phyloP scores from a whole-genome alignment of 805 yeast genomes.

The Candida berthetii region DNA sequence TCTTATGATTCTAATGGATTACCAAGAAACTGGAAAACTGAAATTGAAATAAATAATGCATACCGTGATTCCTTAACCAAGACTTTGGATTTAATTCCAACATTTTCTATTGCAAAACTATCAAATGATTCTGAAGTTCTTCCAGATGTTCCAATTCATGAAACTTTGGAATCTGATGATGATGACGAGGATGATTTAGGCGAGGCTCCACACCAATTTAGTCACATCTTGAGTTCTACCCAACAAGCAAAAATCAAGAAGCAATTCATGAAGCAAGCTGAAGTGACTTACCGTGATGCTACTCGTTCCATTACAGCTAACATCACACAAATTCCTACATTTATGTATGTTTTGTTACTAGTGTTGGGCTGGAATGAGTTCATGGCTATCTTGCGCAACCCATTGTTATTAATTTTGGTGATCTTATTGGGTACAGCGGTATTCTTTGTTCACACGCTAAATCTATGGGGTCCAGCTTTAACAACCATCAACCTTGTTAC shows the following conservation, averaged over 20 bases:
- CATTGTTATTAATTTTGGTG: conserved; percentile 64
- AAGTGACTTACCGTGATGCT: conserved; percentile 78
- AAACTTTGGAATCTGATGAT: conserved; percentile 13
- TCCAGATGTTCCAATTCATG: conserved; percentile 47
- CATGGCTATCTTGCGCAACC: conserved; percentile 80
- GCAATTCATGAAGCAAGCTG: conserved; percentile 69
- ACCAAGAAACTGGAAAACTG: conserved; percentile 76
- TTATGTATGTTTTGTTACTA: conserved; percentile 65
- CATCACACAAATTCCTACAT: conserved; percentile 76
- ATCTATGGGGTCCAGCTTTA: conserved; percentile 60
- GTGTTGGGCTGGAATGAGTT: conserved; percentile 95
- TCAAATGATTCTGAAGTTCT: conserved; percentile 47
- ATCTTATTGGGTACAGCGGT: conserved; percentile 52
- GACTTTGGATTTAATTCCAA: conserved; percentile 54
- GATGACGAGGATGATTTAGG: conserved; percentile 35
- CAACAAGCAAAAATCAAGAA: conserved; percentile 52
- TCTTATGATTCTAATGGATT: conserved; percentile 77
- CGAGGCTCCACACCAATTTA: conserved; percentile 38
- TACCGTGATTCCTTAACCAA: conserved; percentile 54
- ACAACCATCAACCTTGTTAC: conserved; percentile 41
- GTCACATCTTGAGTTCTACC: conserved; percentile 48
- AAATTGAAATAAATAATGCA: conserved; percentile 62
- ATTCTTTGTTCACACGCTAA: conserved; percentile 63
- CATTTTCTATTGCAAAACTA: conserved; percentile 44
- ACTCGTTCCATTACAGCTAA: conserved; percentile 79